Conservation (phyloP, 2,329 filamentous ascomycete species). For the Nemania sp. region DNA sequence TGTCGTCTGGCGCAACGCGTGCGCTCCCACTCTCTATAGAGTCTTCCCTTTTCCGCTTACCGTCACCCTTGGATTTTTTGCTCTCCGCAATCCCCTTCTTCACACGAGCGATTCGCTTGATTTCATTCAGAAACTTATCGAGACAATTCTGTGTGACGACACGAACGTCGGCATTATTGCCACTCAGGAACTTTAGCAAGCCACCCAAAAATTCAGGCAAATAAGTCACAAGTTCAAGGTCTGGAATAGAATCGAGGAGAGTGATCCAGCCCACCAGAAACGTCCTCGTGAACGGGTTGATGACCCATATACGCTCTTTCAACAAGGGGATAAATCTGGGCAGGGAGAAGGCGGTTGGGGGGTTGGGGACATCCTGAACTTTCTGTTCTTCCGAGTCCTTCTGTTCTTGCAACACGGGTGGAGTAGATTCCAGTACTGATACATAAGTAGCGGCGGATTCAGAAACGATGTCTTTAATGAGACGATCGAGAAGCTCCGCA, state of each 20-base stretch:
- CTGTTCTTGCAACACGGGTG: slow-evolving; percentile 52
- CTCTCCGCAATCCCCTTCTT: slow-evolving; percentile 92
- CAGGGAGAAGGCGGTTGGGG: slow-evolving; percentile 90
- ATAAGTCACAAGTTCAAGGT: slow-evolving; percentile 91
- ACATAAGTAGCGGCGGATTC: slow-evolving; percentile 95
- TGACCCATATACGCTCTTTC: slow-evolving; percentile 90
- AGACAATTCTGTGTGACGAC: slow-evolving; percentile 87
- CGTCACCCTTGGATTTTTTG: slow-evolving; percentile 69
- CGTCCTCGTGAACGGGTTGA: slow-evolving; percentile 92
- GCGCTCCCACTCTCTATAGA: slow-evolving; percentile 70
- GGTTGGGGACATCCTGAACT: slow-evolving; percentile 45
- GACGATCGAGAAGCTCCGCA: slow-evolving; percentile 88
- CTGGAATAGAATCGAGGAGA: slow-evolving; percentile 91
- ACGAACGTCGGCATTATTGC: slow-evolving; percentile 91
- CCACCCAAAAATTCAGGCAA: slow-evolving; percentile 90
- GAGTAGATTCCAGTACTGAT: slow-evolving; percentile 71
- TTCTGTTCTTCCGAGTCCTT: slow-evolving; percentile 49
- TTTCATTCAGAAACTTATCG: slow-evolving; percentile 89
- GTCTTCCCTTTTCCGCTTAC: slow-evolving; percentile 70
- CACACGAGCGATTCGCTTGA: slow-evolving; percentile 89
- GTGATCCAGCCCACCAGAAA: slow-evolving; percentile 98
- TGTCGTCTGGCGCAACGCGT: slow-evolving; percentile 62
- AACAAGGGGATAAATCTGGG: slow-evolving; percentile 89
- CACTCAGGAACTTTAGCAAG: slow-evolving; percentile 87
- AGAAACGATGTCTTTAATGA: slow-evolving; percentile 95